Percentiles rank a stretch among this genome's conserved stretches.
Conservation (phyloP, 2,329 filamentous ascomycete species). For the Dactylellina haptotyla region DNA sequence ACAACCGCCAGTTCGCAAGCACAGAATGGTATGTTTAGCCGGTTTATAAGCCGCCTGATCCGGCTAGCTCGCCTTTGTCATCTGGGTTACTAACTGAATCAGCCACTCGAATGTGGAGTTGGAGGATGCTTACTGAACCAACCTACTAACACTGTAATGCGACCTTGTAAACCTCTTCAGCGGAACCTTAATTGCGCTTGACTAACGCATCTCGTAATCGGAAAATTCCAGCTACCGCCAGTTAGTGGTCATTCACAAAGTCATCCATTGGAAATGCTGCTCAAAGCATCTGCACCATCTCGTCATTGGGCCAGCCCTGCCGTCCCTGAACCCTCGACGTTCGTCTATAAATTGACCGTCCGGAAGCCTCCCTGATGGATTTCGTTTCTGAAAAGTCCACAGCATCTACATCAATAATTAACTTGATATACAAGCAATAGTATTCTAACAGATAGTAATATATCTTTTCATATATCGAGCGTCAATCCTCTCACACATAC, state of each 20-base stretch:
- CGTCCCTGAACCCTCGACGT: neutral
- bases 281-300: slow-evolving; percentile 12
- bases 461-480: neutral
- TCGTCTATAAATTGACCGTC: slow-evolving; percentile 44
- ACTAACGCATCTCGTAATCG: slow-evolving; percentile 45
- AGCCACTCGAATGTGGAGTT: slow-evolving; percentile 12
- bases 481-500: neutral
- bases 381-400: slow-evolving; percentile 30
- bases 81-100: slow-evolving; percentile 17
- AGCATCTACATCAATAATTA: slow-evolving; percentile 7
- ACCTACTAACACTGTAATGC: no score
- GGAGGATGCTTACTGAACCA: slow-evolving; percentile 36
- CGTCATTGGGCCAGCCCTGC: slow-evolving; percentile 41
- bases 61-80: slow-evolving; percentile 41
- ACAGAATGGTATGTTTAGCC: slow-evolving; percentile 15
- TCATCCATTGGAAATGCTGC: slow-evolving; percentile 53
- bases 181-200: slow-evolving; percentile 19
- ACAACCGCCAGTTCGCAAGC: no score
- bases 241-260: slow-evolving; percentile 9
- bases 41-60: slow-evolving; percentile 16
- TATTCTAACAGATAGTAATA: neutral
- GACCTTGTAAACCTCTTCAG: slow-evolving; percentile 10
- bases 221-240: slow-evolving; percentile 20
- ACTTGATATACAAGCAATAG: slow-evolving; percentile 3
- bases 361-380: slow-evolving; percentile 32